Conservation (phyloP, 768 basidiomycete species). For the Agrocybe praecox region DNA sequence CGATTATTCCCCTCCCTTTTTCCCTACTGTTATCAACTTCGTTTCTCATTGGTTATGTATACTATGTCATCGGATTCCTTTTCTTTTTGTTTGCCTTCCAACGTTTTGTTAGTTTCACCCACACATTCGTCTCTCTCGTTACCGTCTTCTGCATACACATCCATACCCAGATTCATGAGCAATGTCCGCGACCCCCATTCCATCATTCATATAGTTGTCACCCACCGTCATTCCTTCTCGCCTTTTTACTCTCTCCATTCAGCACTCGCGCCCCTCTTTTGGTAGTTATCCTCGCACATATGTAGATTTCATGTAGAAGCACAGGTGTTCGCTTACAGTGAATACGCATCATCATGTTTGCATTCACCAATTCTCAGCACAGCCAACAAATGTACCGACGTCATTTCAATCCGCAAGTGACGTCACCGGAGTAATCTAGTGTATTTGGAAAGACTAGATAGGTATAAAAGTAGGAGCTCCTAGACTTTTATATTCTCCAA, state of each 20-base stretch:
- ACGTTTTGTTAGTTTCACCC: not conserved
- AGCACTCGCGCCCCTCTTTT: not conserved
- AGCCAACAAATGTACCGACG: not conserved
- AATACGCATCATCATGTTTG: not conserved
- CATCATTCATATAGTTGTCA: not conserved
- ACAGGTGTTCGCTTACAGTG: not conserved
- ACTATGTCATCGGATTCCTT: not conserved
- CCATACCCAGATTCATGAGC: not conserved
- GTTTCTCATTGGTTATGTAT: not conserved
- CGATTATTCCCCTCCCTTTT: slow-evolving; percentile 4
- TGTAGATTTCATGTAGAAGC: not conserved
- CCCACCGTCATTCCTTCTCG: slow-evolving; percentile 3
- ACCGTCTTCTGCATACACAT: not conserved
- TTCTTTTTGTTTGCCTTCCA: not conserved
- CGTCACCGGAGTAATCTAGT: not conserved
- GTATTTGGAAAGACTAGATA: not conserved
- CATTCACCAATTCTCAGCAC: not conserved
- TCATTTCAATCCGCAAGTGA: not conserved
- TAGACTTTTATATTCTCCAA: not conserved
- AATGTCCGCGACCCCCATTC: not conserved
- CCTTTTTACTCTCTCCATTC: not conserved
- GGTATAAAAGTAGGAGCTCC: not conserved
- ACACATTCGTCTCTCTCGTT: not conserved
- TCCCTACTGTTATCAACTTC: slow-evolving; percentile 9
- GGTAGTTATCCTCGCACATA: not conserved